Conservation (phyloP, 495 filamentous ascomycete species). For the Aspergillus ellipticus region DNA sequence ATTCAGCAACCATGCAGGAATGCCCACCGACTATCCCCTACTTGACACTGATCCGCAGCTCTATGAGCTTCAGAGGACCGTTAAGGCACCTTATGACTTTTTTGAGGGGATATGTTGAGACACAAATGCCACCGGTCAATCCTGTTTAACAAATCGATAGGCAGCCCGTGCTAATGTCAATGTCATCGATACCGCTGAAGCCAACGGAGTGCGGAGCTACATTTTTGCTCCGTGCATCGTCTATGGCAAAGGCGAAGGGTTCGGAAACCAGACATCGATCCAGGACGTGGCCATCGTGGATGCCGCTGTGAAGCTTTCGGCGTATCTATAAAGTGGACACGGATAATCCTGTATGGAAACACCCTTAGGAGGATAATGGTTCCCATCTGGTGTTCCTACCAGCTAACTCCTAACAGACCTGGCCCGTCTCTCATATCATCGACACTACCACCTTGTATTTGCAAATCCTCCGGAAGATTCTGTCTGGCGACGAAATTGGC, state of each 20-base stretch:
- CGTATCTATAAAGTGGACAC: constrained; percentile 37
- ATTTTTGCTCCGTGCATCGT: constrained; percentile 47
- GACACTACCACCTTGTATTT: constrained; percentile 45
- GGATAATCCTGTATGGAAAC: constrained; percentile 28
- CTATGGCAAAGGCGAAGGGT: constrained; percentile 44
- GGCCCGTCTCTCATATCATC: constrained; percentile 46
- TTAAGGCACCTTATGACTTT: constrained; percentile 6
- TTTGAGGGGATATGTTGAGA: neutral
- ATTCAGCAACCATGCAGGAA: constrained; percentile 30
- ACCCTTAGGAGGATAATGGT: neutral
- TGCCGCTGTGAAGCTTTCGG: constrained; percentile 33
- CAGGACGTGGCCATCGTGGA: constrained; percentile 46
- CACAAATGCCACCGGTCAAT: neutral
- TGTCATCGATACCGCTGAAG: constrained; percentile 37
- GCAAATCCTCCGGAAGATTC: constrained; percentile 38
- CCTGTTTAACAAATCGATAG: constrained; percentile 19
- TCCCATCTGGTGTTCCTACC: too few species aligned
- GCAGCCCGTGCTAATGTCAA: constrained; percentile 27
- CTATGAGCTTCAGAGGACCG: constrained; percentile 37
- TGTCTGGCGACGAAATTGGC: constrained; percentile 30
- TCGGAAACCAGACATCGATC: constrained; percentile 46
- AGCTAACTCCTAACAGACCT: constrained; percentile 25
- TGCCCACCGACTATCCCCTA: constrained; percentile 28
- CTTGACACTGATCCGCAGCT: constrained; percentile 41
- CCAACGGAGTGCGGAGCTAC: constrained; percentile 39